Evolutionary conservation across 306 rosid genomes (phyloP), one percentile per base, ranked within the genome.

Genomic region (Prunus campanulata): DNA sequence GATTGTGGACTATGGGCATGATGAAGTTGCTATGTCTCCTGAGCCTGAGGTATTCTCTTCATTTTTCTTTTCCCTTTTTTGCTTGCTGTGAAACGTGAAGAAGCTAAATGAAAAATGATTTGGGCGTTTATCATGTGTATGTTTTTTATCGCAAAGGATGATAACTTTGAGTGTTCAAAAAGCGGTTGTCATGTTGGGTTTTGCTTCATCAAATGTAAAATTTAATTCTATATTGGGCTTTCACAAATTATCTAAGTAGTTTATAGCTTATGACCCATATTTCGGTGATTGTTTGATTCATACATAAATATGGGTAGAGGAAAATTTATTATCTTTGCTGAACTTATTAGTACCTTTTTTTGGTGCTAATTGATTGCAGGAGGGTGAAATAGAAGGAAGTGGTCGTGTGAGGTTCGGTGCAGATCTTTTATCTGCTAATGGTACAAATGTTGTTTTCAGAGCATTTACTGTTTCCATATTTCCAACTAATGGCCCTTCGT

Each of bases 21-120:
- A 95, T 77, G 98, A 95, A 85, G 92, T 79, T 35, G 94, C 98
- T 16, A 90, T 95, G 96, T 95, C 97, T 60, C 98, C 98, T 19
- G 98, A 92, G 73, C 86, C 93, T 25, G 98, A 92, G 98, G 98
- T 94, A 77, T 50, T 68, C 27, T 70, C 5, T 66, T n/a, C 22
- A 8, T n/a, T 9, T 5, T 35, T 44, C 8, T 27, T 70, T 56
- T 8, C 11, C 1, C 6, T 54, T 32, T 32, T 49, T 68, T 48
- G 19, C 22, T 61, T 16, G 19, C 25, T 71, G 14, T 27, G 56
- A 35, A 35, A 72, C 30, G 3, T 72, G 59, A 25, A 51, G 46
- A n/a, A 62, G 8, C 8, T 42, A 18, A 64, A 50, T 8, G 5
- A 14, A 51, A 24, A 18, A 18, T 24, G 29, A 22, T 35, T 61